Percentiles rank a stretch among this genome's conserved stretches.
phyloP scores from a whole-genome alignment of 2,329 filamentous ascomycete genomes.

The Bertia moriformis region DNA sequence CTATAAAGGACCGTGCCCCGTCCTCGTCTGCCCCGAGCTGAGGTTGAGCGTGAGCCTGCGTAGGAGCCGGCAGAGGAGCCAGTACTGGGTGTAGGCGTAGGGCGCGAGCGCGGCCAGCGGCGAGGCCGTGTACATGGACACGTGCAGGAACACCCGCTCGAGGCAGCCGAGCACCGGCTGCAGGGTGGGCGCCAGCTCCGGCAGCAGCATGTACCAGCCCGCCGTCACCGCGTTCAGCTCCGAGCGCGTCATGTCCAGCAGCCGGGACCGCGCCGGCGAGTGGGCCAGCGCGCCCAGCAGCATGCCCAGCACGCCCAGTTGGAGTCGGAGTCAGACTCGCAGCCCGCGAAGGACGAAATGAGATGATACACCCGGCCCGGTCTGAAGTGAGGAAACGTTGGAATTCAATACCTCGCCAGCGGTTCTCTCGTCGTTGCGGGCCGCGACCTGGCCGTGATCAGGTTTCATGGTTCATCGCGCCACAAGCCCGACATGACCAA shows the following conservation, averaged over 20 bases:
- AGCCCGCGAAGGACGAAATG: no score
- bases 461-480: no score
- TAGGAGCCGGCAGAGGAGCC: conserved; percentile 8
- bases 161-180: conserved; percentile 26
- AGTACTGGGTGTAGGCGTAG: no score
- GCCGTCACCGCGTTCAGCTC: conserved; percentile 16
- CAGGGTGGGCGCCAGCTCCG: conserved; percentile 18
- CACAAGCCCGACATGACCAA: no score
- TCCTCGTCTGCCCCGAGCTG: not conserved
- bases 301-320: conserved; percentile 20
- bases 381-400: no score
- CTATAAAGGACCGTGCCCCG: not conserved
- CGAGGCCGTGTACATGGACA: conserved; percentile 6
- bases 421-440: no score
- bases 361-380: no score
- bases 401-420: no score
- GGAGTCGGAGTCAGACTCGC: no score
- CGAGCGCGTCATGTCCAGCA: conserved; percentile 28
- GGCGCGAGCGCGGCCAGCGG: conserved; percentile 3
- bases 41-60: conserved; percentile 34
- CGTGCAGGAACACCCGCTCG: conserved; percentile 25
- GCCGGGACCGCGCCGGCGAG: conserved; percentile 18
- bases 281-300: conserved; percentile 26
- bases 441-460: no score
- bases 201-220: conserved; percentile 28